Evolutionary conservation across 2,329 filamentous ascomycete genomes (phyloP), one percentile per base, ranked within the genome.

Genomic region (Huntiella decipiens): DNA sequence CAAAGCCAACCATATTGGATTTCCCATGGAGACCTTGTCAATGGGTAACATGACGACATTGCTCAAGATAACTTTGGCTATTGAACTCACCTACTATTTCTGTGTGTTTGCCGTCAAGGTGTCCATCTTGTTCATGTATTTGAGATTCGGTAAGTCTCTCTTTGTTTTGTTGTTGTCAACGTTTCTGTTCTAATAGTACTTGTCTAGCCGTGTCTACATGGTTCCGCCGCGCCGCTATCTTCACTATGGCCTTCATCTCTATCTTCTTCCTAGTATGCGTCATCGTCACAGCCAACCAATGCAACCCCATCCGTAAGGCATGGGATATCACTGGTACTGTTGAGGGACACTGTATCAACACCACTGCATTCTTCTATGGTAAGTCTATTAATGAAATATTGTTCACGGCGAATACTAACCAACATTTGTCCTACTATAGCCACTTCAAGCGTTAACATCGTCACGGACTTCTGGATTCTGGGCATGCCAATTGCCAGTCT

Each of bases 381-480:
- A 49, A 47, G 58, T 48, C 8, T 31, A 34, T 17, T 10, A 7
- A 34, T 4, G 11, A 36, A 12, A 7, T 3, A 13, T 22, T 28
- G 38, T 41, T n/a, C 7, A 16, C 4, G 8, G 3, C 17, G 22
- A 2, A 31, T 3, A 19, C 31, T 43, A 43, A 43, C 40, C 11
- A 13, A 8, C n/a, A n/a, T 36, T 17, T 44, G 11, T 17, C 4
- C 10, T n/a, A 12, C 13, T 10, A 11, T 45, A 63, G 60, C 60
- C 41, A 66, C 63, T 0, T 64, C 61, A 6, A 54, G 54, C 13
- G 60, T 64, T 52, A 68, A 68, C 52, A 68, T 70, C 34, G 5
- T 66, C 4, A 63, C 67, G 3, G 67, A 71, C 47, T 49, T 65
- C 32, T 63, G 62, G 53, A 63, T 70, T 35, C 57, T 70, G 5